Base-by-base conservation (phyloP, 352 stramenopile genomes). In the Paralagenidium karlingii region DNA sequence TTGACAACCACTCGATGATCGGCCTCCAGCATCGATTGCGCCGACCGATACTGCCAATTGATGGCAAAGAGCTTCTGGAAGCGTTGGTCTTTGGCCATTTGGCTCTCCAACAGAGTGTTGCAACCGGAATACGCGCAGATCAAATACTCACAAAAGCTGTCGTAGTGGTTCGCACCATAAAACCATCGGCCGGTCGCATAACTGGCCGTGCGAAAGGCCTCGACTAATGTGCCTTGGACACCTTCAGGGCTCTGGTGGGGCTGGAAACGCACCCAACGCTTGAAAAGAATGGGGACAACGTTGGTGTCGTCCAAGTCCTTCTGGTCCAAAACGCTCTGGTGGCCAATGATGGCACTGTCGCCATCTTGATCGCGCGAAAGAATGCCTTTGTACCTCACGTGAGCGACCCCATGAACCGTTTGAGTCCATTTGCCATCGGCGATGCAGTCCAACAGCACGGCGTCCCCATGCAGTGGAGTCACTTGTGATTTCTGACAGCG, bases 101-200 rank as follows among this genome's bases (percentile, higher is more conserved):
- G 86, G 21, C 68, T 55, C 48, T 90, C 77, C 26, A 90, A 51
- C 31, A 90, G 55, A 40, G 68, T 61, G 45, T 90, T 90, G 8
- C 68, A 86, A 55, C 87, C 77, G 31, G 77, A 70, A 40, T 90
- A 90, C 24, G 73, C 68, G 40, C 77, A 68, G 56, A 90, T 90
- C 38, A 90, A 43, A 55, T 90, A 74, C 52, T 90, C 77, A 49
- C 77, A 90, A 47, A 90, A 90, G 52, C 77, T 90, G 56, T 90
- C 77, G 62, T 90, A 90, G 51, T 90, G 87, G 61, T 86, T 76
- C 34, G 85, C 77, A 55, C 85, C 86, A 68, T 90, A 90, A 49
- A 90, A 84, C 43, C 77, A 68, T 16, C 71, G 53, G 3, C 77
- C 77, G 1, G 77, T 87, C 6, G 77, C 77, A 46, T 90, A 90